phyloP scores from a whole-genome alignment of 1,284 basidiomycete species.

The Porogramme epimiltina region DNA sequence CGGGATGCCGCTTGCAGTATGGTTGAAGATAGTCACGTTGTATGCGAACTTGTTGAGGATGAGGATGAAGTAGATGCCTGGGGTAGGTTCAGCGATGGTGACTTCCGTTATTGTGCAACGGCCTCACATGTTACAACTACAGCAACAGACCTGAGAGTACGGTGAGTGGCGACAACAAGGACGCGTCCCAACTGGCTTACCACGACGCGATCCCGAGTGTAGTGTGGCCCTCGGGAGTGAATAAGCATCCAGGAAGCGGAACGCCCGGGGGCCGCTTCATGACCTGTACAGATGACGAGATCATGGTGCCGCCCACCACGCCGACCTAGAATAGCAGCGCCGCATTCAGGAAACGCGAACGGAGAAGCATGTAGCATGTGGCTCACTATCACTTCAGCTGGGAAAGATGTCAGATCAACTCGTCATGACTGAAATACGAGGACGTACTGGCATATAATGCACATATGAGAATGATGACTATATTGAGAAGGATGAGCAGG shows the following conservation, averaged over 20 bases:
- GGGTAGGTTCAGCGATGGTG: not conserved
- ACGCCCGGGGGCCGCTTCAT: not conserved
- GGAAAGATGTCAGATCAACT: not conserved
- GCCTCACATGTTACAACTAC: slow-evolving; percentile 9
- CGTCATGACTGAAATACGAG: not conserved
- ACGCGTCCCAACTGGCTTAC: not conserved
- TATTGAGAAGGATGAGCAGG: not conserved
- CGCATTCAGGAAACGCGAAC: not conserved
- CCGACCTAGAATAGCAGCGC: slow-evolving; percentile 1
- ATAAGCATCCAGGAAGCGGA: slow-evolving; percentile 10
- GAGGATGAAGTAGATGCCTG: slow-evolving; percentile 15
- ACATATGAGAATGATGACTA: slow-evolving; percentile 7
- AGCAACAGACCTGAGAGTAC: slow-evolving; percentile 3
- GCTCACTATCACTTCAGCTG: not conserved
- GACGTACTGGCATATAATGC: slow-evolving; percentile 6
- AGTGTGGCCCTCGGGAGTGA: not conserved
- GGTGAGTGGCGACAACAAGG: not conserved
- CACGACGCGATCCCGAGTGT: slow-evolving; percentile 3
- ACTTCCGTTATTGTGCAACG: not conserved
- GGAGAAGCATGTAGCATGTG: not conserved
- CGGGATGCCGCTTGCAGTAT: not conserved
- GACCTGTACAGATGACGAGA: not conserved
- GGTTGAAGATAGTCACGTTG: slow-evolving; percentile 5
- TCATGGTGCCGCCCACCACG: not conserved
- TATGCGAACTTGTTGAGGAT: slow-evolving; percentile 15